Conservation (phyloP, 768 basidiomycete genomes). For the Tephrocybe sp. region DNA sequence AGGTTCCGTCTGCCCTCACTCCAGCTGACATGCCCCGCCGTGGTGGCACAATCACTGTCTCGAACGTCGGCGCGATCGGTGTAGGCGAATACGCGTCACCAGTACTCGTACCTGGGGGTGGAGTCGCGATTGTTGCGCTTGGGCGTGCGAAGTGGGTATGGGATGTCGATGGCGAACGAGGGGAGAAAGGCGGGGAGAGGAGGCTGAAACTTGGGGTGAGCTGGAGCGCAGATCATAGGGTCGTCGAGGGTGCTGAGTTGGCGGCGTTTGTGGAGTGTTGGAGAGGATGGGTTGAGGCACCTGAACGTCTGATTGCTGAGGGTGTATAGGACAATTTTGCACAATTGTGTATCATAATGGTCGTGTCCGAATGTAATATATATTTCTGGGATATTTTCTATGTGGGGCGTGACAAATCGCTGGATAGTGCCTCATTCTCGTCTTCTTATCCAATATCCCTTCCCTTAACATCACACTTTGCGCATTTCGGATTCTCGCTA, state of each 20-base stretch:
- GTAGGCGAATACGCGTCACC: slow-evolving; percentile 68
- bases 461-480: too few relatives aligned
- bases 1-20: slow-evolving; percentile 62
- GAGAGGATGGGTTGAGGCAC: slow-evolving; percentile 76
- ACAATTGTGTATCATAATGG: too few relatives aligned
- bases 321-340: slow-evolving; percentile 35
- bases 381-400: too few relatives aligned
- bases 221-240: slow-evolving; percentile 86
- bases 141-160: slow-evolving; percentile 77
- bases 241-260: slow-evolving; percentile 87
- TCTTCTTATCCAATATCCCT: too few relatives aligned
- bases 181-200: slow-evolving; percentile 45
- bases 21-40: slow-evolving; percentile 67
- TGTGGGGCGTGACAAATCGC: too few relatives aligned
- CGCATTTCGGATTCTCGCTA: too few relatives aligned
- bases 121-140: slow-evolving; percentile 81
- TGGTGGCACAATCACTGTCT: slow-evolving; percentile 78
- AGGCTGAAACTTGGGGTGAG: slow-evolving; percentile 63
- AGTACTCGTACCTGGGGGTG: slow-evolving; percentile 77
- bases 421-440: too few relatives aligned
- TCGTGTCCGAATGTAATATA: too few relatives aligned
- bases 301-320: slow-evolving; percentile 63
- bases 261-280: slow-evolving; percentile 87
- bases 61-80: slow-evolving; percentile 82
- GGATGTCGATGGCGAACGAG: slow-evolving; percentile 54